phyloP scores from a whole-genome alignment of 306 rosid genomes.

The Alnus rubra region DNA sequence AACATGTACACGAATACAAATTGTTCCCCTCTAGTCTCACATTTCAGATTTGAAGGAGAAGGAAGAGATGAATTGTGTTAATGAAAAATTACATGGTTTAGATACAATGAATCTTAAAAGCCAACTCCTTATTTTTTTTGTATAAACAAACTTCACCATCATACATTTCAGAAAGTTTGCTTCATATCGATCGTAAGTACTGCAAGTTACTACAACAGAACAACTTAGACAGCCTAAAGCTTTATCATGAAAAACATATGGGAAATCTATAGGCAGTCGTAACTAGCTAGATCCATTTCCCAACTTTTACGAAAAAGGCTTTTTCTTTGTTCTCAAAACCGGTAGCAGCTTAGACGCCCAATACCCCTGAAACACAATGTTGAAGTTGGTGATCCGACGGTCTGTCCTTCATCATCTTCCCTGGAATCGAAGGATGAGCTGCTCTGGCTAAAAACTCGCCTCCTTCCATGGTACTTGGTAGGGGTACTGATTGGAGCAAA shows the following conservation, averaged over 20 bases:
- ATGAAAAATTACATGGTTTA: constrained; percentile 6
- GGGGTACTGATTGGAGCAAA: neutral
- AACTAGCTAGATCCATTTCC: constrained; percentile 11
- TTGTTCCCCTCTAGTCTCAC: too few species aligned
- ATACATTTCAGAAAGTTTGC: neutral
- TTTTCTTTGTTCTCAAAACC: constrained; percentile 13
- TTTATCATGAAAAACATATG: constrained; percentile 14
- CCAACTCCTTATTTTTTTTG: constrained; percentile 15
- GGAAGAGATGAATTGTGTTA: too few species aligned
- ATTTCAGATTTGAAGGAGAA: too few species aligned
- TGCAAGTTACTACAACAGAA: neutral
- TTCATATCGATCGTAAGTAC: neutral
- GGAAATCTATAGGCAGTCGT: constrained; percentile 21
- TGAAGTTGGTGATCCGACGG: constrained; percentile 43
- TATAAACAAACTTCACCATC: constrained; percentile 20
- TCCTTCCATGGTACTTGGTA: neutral
- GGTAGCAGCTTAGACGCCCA: constrained; percentile 20
- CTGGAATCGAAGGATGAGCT: constrained; percentile 54
- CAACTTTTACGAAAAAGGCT: neutral
- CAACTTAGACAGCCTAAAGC: neutral
- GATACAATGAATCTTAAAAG: constrained; percentile 17
- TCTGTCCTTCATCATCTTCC: constrained; percentile 32
- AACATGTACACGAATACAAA: too few species aligned
- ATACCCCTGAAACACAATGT: constrained; percentile 50
- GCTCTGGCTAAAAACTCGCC: constrained; percentile 39